Base-by-base conservation (phyloP, 106 monocot species). In the Alisma plantagoaquatica region DNA sequence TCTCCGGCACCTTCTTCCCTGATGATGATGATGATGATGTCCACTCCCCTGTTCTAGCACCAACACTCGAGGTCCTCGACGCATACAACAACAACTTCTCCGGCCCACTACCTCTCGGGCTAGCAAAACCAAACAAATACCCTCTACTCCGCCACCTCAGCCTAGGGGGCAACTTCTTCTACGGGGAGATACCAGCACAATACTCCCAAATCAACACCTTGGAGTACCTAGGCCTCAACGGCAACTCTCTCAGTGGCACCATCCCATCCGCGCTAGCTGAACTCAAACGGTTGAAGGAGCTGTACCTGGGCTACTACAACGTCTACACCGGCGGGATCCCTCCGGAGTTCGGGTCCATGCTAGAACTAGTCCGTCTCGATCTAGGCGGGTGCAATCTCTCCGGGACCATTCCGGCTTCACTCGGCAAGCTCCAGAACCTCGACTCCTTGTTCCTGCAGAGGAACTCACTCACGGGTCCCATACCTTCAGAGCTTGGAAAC, bases 31-130 rank as follows among this genome's bases (percentile, higher is more conserved):
- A n/a, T n/a, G n/a, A n/a, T n/a, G n/a, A n/a, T n/a, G n/a, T n/a
- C n/a, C n/a, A n/a, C n/a, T n/a, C 81, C 24, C 27, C 24, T 41
- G 53, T 23, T 10, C 43, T 59, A 17, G 54, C 80, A 49, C 43
- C 54, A 7, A 27, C 27, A 15, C 72, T 83, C 26, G 64, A 75
- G 32, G 55, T 76, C 28, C 59, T 94, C 38, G 87, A 88, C 54
- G 66, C 56, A 15, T 88, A 88, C 67, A 88, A 84, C 75, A 88
- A 94, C 77, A 84, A 88, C 70, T 73, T 88, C 77, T 67, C 72
- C 25, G 87, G 87, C 2, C 43, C 58, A 0, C 77, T 88, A 10
- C 88, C 88, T 0, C 21, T 53, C 2, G 29, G 31, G 18, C 10
- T 76, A 28, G 41, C 56, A n/a, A n/a, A n/a, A n/a, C n/a, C n/a